Conservation (phyloP, 768 basidiomycete species). For the Tremella fuciformis region DNA sequence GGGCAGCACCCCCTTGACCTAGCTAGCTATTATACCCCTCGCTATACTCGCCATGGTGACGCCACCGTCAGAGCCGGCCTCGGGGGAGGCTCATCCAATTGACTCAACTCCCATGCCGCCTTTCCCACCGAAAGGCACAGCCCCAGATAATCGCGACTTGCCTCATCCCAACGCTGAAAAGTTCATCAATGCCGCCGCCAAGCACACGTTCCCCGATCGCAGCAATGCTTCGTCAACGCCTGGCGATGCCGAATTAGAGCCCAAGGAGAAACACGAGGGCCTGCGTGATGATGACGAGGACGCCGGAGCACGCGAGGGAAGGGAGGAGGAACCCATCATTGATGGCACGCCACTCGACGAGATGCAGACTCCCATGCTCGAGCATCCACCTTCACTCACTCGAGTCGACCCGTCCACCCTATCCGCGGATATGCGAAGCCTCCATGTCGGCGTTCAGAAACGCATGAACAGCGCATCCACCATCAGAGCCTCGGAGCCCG, state of each 20-base stretch:
- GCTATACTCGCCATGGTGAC: too few species aligned
- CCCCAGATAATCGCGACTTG: slow-evolving; percentile 6
- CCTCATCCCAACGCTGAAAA: slow-evolving; percentile 31
- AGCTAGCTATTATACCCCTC: too few species aligned
- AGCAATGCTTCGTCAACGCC: too few species aligned
- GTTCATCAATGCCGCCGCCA: slow-evolving; percentile 37
- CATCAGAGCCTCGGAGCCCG: neutral
- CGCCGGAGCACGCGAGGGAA: slow-evolving; percentile 10
- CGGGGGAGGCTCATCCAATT: neutral
- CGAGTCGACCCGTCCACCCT: neutral
- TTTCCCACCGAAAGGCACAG: slow-evolving; percentile 17
- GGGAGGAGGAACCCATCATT: slow-evolving; percentile 36
- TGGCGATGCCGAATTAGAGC: neutral
- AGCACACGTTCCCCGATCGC: slow-evolving; percentile 32
- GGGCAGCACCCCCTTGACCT: too few species aligned
- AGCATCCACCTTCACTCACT: neutral
- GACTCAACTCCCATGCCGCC: slow-evolving; percentile 8
- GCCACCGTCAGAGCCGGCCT: too few species aligned
- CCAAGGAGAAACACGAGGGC: neutral
- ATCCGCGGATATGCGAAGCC: neutral
- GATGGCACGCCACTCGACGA: slow-evolving; percentile 45
- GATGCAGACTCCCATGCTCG: slow-evolving; percentile 25
- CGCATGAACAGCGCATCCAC: neutral
- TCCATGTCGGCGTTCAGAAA: neutral
- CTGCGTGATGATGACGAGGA: slow-evolving; percentile 6